Conservation (phyloP, 2,329 filamentous ascomycete species). For the Colletotrichum chlorophyti region DNA sequence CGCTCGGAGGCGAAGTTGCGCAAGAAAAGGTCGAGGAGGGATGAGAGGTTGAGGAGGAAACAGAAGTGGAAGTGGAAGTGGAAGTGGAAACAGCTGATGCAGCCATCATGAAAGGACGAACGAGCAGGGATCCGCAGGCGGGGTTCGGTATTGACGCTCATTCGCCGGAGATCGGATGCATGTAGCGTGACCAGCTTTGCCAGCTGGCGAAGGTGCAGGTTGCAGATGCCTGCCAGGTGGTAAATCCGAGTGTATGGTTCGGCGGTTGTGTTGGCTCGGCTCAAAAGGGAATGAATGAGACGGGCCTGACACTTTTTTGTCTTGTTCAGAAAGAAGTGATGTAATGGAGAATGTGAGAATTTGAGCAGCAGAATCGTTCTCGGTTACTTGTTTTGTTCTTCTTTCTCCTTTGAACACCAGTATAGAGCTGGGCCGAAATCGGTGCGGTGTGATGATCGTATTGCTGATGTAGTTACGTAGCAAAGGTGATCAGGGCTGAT, state of each 20-base stretch:
- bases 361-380: background rate
- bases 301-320: background rate
- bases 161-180: conserved; percentile 10
- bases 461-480: background rate
- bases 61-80: conserved; percentile 8
- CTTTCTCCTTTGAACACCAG: too few species aligned
- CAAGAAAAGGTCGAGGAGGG: conserved; percentile 13
- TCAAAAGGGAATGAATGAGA: conserved; percentile 1
- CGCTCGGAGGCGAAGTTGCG: conserved; percentile 16
- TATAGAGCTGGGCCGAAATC: background rate
- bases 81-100: conserved; percentile 23
- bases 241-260: conserved; percentile 26
- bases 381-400: background rate
- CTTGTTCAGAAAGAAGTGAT: background rate
- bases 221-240: conserved; percentile 15
- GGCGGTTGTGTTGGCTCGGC: conserved; percentile 22
- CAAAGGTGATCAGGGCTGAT: conserved; percentile 8
- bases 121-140: conserved; percentile 21
- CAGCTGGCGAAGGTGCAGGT: background rate
- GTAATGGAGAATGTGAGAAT: background rate
- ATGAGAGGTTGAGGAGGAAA: conserved; percentile 14
- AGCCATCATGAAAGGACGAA: conserved; percentile 29
- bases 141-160: conserved; percentile 18
- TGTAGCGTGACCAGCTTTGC: background rate
- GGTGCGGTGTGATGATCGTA: background rate